These are phyloP conservation scores for Excoecaria agallocha DNA, from an alignment of 345 rosid genomes.

Conservation along the genomic window DNA sequence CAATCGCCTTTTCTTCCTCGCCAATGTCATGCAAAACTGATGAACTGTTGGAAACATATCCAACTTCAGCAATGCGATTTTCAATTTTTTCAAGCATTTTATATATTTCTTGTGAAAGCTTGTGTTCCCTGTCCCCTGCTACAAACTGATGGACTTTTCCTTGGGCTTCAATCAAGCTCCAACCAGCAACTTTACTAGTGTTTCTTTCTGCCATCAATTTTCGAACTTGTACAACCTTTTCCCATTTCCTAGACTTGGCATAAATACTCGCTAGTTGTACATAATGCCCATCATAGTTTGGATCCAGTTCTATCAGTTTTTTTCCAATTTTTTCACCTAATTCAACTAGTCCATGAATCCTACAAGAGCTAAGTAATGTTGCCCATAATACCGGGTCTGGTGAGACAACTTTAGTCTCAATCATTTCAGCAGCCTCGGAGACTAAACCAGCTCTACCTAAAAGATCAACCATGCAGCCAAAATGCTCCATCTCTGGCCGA, in stretches of 20 bases:
- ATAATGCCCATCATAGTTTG: conserved; percentile 28
- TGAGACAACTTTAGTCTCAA: conserved; percentile 11
- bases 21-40: conserved; percentile 34
- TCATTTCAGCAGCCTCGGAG: conserved; percentile 23
- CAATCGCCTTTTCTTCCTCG: conserved; percentile 33
- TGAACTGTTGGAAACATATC: conserved; percentile 23
- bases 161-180: conserved; percentile 33
- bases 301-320: conserved; percentile 28
- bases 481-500: conserved; percentile 34
- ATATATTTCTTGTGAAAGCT: conserved; percentile 17
- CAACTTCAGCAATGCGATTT: conserved; percentile 26
- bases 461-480: conserved; percentile 37
- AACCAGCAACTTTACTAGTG: conserved; percentile 27
- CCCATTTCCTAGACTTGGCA: conserved; percentile 33
- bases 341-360: conserved; percentile 28
- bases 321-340: conserved; percentile 24
- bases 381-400: conserved; percentile 31
- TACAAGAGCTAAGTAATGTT: conserved; percentile 26
- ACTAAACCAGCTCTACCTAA: conserved; percentile 32
- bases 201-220: conserved; percentile 22
- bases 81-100: conserved; percentile 28
- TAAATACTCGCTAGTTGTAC: conserved; percentile 31
- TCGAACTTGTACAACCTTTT: conserved; percentile 26
- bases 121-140: conserved; percentile 26
- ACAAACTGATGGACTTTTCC: conserved; percentile 30